phyloP scores from a whole-genome alignment of 805 yeast genomes.

The Candida ponderosae region DNA sequence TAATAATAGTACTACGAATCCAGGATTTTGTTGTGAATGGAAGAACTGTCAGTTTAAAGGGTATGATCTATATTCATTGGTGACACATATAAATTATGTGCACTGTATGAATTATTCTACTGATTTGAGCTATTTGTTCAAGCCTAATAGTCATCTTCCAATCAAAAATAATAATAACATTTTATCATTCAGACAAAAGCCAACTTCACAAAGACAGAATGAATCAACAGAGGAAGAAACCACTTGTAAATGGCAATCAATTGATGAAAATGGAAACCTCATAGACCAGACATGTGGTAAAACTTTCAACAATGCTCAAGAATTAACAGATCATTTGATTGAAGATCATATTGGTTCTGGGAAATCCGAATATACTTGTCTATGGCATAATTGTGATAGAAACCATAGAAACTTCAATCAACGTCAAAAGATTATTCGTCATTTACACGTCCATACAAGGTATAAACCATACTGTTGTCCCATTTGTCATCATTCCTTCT shows the following conservation, averaged over 20 bases:
- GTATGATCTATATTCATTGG: conserved; percentile 41
- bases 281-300: conserved; percentile 33
- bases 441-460: conserved; percentile 81
- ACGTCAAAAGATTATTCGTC: conserved; percentile 80
- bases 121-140: conserved; percentile 12
- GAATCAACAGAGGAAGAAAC: conserved; percentile 10
- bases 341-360: conserved; percentile 69
- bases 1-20: conserved; percentile 1
- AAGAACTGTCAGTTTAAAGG: conserved; percentile 55
- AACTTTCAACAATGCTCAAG: conserved; percentile 44
- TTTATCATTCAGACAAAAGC: background rate
- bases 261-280: conserved; percentile 1
- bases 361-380: conserved; percentile 58
- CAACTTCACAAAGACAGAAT: too few species aligned
- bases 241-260: conserved; percentile 14
- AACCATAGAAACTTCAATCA: conserved; percentile 59
- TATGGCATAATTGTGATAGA: conserved; percentile 75
- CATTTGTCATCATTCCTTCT: conserved; percentile 62
- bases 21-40: conserved; percentile 62
- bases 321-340: conserved; percentile 65
- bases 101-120: conserved; percentile 33
- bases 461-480: conserved; percentile 73
- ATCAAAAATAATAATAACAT: background rate
- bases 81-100: conserved; percentile 48
- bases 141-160: background rate